These are phyloP conservation scores for Boletales sp. DNA, from an alignment of 768 basidiomycete genomes.

Conservation along the genomic window DNA sequence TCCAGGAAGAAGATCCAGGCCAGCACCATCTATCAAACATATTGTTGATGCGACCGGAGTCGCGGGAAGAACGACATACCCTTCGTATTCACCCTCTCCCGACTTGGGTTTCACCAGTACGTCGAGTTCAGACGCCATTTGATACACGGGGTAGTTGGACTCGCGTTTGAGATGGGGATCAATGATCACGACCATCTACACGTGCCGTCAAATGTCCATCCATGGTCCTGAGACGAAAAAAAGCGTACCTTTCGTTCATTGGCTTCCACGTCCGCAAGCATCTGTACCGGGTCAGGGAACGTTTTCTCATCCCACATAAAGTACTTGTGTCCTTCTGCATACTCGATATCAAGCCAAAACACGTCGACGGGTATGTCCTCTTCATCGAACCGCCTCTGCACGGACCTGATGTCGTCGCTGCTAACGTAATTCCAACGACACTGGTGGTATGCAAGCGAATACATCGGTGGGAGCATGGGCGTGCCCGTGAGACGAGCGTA, in stretches of 20 bases:
- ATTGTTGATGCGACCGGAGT: background rate
- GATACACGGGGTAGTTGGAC: conserved; percentile 75
- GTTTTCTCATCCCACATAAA: conserved; percentile 92
- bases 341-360: conserved; percentile 97
- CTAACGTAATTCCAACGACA: conserved; percentile 98
- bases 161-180: conserved; percentile 94
- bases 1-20: conserved; percentile 95
- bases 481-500: conserved; percentile 84
- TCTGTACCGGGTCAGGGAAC: conserved; percentile 93
- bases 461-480: conserved; percentile 83
- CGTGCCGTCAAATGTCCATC: background rate
- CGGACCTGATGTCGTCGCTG: conserved; percentile 79
- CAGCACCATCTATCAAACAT: conserved; percentile 73
- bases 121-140: conserved; percentile 76
- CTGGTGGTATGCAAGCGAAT: conserved; percentile 93
- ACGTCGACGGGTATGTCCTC: conserved; percentile 95
- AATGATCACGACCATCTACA: conserved; percentile 94
- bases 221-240: background rate
- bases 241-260: conserved; percentile 72
- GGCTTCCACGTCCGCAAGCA: conserved; percentile 87
- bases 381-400: conserved; percentile 87
- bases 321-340: conserved; percentile 91
- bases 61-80: conserved; percentile 29
- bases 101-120: conserved; percentile 79
- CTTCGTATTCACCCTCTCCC: conserved; percentile 85